Conservation (phyloP, 2,329 filamentous ascomycete species). For the Fusarium sp. region DNA sequence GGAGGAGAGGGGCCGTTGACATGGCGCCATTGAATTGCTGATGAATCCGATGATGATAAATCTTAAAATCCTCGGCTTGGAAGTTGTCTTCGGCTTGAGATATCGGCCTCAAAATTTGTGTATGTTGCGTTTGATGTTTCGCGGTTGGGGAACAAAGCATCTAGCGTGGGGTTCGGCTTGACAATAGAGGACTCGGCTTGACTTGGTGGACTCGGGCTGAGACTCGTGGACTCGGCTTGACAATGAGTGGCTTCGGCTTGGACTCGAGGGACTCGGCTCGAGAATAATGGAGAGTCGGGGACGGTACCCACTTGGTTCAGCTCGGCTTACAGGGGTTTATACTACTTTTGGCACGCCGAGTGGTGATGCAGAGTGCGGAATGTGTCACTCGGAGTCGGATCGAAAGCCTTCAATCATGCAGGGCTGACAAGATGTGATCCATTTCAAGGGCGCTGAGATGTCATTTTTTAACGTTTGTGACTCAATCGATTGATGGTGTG, state of each 20-base stretch:
- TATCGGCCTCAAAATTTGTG: not conserved
- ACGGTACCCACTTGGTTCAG: conserved; percentile 21
- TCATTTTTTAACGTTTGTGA: conserved; percentile 22
- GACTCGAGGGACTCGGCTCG: not conserved
- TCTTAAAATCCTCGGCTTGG: conserved; percentile 24
- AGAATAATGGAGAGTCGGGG: not conserved
- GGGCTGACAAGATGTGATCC: conserved; percentile 33
- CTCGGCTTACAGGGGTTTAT: conserved; percentile 30
- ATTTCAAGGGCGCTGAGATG: conserved; percentile 21
- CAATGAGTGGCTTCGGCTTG: not conserved
- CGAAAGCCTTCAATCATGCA: conserved; percentile 4
- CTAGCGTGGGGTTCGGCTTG: not conserved
- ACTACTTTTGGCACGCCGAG: conserved; percentile 11
- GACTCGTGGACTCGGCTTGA: not conserved
- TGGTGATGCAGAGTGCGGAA: not conserved
- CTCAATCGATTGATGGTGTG: conserved; percentile 26
- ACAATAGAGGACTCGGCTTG: conserved; percentile 8
- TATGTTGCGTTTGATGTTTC: not conserved
- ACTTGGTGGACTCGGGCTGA: conserved; percentile 6
- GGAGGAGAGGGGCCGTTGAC: conserved; percentile 32
- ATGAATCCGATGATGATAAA: conserved; percentile 20
- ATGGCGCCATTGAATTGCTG: conserved; percentile 23
- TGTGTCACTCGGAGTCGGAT: conserved; percentile 35
- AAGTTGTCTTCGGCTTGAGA: not conserved
- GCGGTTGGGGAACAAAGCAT: not conserved